These are phyloP conservation scores for Dactylella cylindrospora DNA, from an alignment of 2,329 filamentous ascomycete genomes.

Conservation along the genomic window DNA sequence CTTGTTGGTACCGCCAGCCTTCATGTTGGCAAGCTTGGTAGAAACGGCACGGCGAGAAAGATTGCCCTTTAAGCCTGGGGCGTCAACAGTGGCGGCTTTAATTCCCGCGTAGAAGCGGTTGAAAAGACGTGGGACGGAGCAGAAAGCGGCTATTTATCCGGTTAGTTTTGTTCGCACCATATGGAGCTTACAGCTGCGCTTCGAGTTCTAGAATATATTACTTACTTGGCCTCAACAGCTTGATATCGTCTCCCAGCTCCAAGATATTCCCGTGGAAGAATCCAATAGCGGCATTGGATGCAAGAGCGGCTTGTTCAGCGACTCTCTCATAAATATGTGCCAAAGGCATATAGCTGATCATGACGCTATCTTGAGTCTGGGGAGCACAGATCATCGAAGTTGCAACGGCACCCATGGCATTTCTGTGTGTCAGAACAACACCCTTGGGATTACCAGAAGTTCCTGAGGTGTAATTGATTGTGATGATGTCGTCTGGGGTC, in stretches of 20 bases:
- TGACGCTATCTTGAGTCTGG: constrained; percentile 59
- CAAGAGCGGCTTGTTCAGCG: constrained; percentile 72
- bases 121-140: constrained; percentile 86
- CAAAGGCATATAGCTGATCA: constrained; percentile 85
- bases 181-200: no score
- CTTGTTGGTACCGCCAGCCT: constrained; percentile 74
- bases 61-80: constrained; percentile 75
- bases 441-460: constrained; percentile 82
- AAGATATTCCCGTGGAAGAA: constrained; percentile 93
- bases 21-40: constrained; percentile 77
- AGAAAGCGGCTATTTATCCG: constrained; percentile 60
- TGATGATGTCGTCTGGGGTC: constrained; percentile 72
- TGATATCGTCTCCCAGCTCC: constrained; percentile 85
- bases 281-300: constrained; percentile 73
- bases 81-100: constrained; percentile 74
- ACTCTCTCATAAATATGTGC: constrained; percentile 93
- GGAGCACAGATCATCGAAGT: constrained; percentile 58
- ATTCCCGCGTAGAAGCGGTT: constrained; percentile 87
- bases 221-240: constrained; percentile 73
- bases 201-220: no score
- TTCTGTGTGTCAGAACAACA: constrained; percentile 77
- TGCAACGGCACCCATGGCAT: constrained; percentile 72
- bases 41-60: constrained; percentile 77
- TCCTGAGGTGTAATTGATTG: constrained; percentile 88
- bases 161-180: neutral